Evolutionary conservation across 129 eudicot genomes (phyloP).

Genomic region (Flaveria bidentis): DNA sequence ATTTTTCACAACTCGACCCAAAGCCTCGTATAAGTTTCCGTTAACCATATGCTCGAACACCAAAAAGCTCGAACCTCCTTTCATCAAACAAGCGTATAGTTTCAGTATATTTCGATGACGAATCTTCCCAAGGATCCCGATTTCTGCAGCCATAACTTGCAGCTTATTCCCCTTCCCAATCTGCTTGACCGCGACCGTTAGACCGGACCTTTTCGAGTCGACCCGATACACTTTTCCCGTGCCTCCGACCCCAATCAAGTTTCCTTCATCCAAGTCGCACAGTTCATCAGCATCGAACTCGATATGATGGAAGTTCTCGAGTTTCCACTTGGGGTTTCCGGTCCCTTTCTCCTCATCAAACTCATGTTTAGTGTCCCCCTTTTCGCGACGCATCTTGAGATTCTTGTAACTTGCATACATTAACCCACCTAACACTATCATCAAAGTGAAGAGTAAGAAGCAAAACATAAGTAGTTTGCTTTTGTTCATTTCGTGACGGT

Average conservation of each 20-base stretch:
- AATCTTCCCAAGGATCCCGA: conserved; percentile 74
- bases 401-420: conserved; percentile 51
- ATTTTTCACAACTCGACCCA: conserved; percentile 56
- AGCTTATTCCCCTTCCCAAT: conserved; percentile 56
- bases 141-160: conserved; percentile 62
- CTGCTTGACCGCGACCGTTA: conserved; percentile 87
- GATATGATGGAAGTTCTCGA: conserved; percentile 74
- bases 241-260: conserved; percentile 83
- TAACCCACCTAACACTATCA: conserved; percentile 49
- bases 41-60: conserved; percentile 91
- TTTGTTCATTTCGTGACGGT: conserved; percentile 28
- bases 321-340: conserved; percentile 55
- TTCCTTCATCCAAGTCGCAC: conserved; percentile 58
- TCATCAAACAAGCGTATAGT: conserved; percentile 69
- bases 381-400: conserved; percentile 36
- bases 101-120: conserved; percentile 78
- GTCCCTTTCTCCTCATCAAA: conserved; percentile 37
- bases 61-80: conserved; percentile 63
- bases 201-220: conserved; percentile 62
- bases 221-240: conserved; percentile 90
- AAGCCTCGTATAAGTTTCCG: conserved; percentile 72
- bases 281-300: conserved; percentile 80
- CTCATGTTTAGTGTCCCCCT: conserved; percentile 24
- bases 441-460: conserved; percentile 44
- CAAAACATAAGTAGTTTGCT: conserved; percentile 44